These are phyloP conservation scores for Hanseniaspora vineae DNA, from an alignment of 805 yeast species.

Conservation along the genomic window DNA sequence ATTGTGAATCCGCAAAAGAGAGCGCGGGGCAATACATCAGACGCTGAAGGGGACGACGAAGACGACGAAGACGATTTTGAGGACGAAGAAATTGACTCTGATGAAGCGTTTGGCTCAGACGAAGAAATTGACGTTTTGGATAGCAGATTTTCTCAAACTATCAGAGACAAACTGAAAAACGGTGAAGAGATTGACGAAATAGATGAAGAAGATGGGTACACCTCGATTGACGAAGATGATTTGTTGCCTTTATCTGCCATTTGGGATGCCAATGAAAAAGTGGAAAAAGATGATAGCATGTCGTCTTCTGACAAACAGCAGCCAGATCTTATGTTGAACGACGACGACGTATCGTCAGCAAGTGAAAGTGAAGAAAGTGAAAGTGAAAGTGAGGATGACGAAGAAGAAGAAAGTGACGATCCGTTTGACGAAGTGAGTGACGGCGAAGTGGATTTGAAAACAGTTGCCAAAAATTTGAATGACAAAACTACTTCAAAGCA, in stretches of 20 bases:
- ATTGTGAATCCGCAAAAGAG: constrained; percentile 26
- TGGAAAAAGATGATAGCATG: constrained; percentile 12
- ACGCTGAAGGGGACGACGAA: constrained; percentile 17
- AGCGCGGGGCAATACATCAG: constrained; percentile 8
- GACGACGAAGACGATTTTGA: constrained; percentile 28
- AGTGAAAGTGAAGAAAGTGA: constrained; percentile 14
- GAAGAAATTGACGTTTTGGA: constrained; percentile 51
- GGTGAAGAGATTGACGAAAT: constrained; percentile 25
- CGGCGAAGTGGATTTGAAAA: constrained; percentile 42
- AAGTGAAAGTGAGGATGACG: constrained; percentile 16
- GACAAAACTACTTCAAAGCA: constrained; percentile 22
- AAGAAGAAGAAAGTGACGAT: constrained; percentile 10
- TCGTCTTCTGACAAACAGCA: constrained; percentile 7
- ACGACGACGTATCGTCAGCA: constrained; percentile 6
- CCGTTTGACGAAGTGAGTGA: constrained; percentile 27
- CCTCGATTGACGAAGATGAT: constrained; percentile 64
- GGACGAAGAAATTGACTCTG: constrained; percentile 68
- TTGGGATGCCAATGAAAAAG: constrained; percentile 68
- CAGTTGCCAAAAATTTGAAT: constrained; percentile 28
- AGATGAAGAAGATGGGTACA: constrained; percentile 50
- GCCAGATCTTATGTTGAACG: constrained; percentile 12
- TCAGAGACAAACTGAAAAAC: constrained; percentile 40
- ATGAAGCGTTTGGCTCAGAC: constrained; percentile 78
- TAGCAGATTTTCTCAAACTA: constrained; percentile 56
- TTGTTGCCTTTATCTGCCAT: constrained; percentile 71